phyloP scores from a whole-genome alignment of 129 eudicot species.

The Tanacetum coccineum region DNA sequence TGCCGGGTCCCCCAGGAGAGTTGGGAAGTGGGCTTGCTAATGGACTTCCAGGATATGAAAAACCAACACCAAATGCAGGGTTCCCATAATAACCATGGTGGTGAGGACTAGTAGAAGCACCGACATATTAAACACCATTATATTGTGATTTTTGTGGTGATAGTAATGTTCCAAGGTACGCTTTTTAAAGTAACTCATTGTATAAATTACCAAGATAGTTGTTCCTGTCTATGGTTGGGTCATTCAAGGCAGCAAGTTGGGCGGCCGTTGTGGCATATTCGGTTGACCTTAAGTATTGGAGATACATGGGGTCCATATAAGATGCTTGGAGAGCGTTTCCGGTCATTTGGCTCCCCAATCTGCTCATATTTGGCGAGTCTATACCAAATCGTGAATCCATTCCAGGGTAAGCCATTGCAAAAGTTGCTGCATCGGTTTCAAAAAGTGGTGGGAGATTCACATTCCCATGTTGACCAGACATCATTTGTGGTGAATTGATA shows the following conservation, averaged over 20 bases:
- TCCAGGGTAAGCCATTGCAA: conserved; percentile 77
- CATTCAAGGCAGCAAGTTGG: conserved; percentile 61
- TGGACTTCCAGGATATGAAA: conserved; percentile 90
- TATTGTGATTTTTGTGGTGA: no score
- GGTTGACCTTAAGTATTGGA: no score
- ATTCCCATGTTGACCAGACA: no score
- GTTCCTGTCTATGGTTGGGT: conserved; percentile 56
- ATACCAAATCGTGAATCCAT: no score
- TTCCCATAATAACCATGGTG: conserved; percentile 85
- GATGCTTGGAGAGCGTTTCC: no score
- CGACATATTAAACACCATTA: conserved; percentile 42
- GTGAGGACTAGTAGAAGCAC: conserved; percentile 46
- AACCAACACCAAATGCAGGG: conserved; percentile 72
- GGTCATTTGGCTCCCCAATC: no score
- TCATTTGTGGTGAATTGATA: no score
- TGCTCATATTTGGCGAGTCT: no score
- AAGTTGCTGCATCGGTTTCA: conserved; percentile 81
- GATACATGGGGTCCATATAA: no score
- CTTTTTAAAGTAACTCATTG: conserved; percentile 53
- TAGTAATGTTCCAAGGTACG: no score
- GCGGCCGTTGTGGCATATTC: no score
- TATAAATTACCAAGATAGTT: conserved; percentile 45
- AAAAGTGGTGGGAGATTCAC: conserved; percentile 79
- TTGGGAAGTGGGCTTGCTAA: no score
- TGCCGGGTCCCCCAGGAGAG: conserved; percentile 81